Evolutionary conservation across 495 filamentous ascomycete genomes (phyloP).

Genomic region (Delitschia confertaspora): DNA sequence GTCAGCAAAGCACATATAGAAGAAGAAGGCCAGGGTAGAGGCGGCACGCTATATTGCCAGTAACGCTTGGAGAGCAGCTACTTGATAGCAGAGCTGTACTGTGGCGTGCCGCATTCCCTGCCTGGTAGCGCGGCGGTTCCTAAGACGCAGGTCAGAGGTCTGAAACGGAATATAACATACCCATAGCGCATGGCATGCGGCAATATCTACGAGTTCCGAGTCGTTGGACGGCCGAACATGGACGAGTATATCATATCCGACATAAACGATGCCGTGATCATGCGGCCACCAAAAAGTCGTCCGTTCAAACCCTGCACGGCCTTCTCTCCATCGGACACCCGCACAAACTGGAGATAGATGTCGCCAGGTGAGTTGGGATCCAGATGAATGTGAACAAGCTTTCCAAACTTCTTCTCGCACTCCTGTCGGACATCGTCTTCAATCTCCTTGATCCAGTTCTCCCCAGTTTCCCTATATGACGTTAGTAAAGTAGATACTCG

Average conservation of each 20-base stretch:
- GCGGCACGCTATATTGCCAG: too few relatives aligned
- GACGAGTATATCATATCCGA: conserved; percentile 98
- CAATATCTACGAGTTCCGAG: neutral
- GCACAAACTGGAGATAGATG: conserved; percentile 97
- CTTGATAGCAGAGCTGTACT: too few relatives aligned
- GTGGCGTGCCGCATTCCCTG: too few relatives aligned
- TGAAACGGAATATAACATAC: too few relatives aligned
- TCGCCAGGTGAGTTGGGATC: conserved; percentile 85
- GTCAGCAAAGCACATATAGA: too few relatives aligned
- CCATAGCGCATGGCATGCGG: neutral
- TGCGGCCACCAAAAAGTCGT: conserved; percentile 81
- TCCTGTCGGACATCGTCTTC: conserved; percentile 90
- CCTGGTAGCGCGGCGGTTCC: too few relatives aligned
- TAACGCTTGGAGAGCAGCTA: too few relatives aligned
- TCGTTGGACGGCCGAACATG: conserved; percentile 53
- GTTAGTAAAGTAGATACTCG: neutral
- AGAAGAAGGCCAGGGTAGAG: too few relatives aligned
- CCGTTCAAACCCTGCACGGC: conserved; percentile 97
- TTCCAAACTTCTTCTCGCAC: conserved; percentile 93
- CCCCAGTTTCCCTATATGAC: conserved; percentile 65
- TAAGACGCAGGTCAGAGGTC: too few relatives aligned
- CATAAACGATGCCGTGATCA: conserved; percentile 89
- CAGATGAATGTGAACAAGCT: conserved; percentile 94
- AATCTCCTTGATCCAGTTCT: conserved; percentile 83
- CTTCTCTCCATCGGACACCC: conserved; percentile 87